Evolutionary conservation across 352 stramenopile species (phyloP), one percentile per base, ranked within the genome.

Genomic region (Phytopythium cucurbitacearum): DNA sequence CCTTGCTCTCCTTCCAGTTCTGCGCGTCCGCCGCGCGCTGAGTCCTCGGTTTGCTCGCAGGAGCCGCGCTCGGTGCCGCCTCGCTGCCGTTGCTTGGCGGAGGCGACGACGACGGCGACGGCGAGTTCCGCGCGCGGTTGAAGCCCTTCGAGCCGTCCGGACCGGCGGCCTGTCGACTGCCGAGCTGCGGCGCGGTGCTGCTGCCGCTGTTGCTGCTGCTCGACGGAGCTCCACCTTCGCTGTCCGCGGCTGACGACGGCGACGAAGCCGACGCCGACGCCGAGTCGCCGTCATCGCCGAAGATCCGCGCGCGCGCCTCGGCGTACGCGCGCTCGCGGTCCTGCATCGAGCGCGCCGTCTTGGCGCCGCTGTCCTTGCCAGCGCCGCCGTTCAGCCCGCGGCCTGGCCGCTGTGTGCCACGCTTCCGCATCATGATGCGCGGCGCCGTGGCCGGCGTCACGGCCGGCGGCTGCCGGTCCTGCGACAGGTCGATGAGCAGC

Each of bases 321-420:
- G 92, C 94, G 59, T 98, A 98, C 15, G 88, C 89, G 12, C 87
- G 87, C 72, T 98, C 94, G 21, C 90, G 94, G 66, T 98, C 94
- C 57, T 94, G 76, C 42, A 98, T 91, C 13, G 87, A 87, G 1
- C 85, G 80, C 43, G 76, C 72, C 36, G 72, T 71, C 47, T 76
- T 91, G 13, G 41, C 44, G 40, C 83, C 68, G 0, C 62, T 63
- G n/a, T 76, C 70, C 45, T 67, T 80, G 13, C 53, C 62, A 7
- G 76, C 73, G n/a, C 40, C 28, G 28, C 44, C 49, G 21, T 28
- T 28, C 2, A 45, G 32, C 10, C 56, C 45, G 15, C 54, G 50
- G 4, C 71, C 71, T 2, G 69, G 65, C 36, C 69, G 63, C 7
- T 64, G 51, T 1, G 65, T 66, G 15, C 58, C 69, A 15, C 59